phyloP scores from a whole-genome alignment of 2,329 filamentous ascomycete genomes.

The Neonectria coccinea region DNA sequence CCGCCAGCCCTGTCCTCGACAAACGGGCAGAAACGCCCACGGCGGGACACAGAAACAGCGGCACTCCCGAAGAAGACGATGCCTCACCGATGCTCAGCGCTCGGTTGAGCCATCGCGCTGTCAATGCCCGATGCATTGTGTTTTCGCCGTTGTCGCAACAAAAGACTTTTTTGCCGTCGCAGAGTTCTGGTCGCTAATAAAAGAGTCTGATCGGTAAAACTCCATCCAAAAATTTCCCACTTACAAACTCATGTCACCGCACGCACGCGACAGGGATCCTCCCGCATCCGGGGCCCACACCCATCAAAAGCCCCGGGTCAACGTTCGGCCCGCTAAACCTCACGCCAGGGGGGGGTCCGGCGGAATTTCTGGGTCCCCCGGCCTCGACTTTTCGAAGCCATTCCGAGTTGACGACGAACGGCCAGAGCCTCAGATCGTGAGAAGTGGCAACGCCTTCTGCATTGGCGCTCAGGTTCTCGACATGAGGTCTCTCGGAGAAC shows the following conservation, averaged over 20 bases:
- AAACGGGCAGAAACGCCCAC: slow-evolving; percentile 45
- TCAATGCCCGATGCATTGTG: slow-evolving; percentile 59
- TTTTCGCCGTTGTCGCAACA: slow-evolving; percentile 24
- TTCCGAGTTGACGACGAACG: slow-evolving; percentile 31
- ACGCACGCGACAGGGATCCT: slow-evolving; percentile 24
- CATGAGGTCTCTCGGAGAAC: slow-evolving; percentile 67
- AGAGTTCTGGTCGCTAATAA: slow-evolving; percentile 33
- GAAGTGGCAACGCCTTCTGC: slow-evolving; percentile 36
- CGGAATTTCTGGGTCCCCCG: slow-evolving; percentile 44
- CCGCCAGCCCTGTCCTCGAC: slow-evolving; percentile 24
- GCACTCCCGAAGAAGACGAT: slow-evolving; percentile 53
- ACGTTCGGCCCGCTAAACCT: slow-evolving; percentile 44
- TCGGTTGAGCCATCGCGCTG: slow-evolving; percentile 57
- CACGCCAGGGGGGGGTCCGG: slow-evolving; percentile 42
- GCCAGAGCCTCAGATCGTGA: slow-evolving; percentile 26
- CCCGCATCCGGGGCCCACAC: slow-evolving; percentile 25
- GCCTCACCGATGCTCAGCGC: slow-evolving; percentile 57
- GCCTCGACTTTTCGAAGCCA: slow-evolving; percentile 45
- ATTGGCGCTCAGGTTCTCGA: slow-evolving; percentile 39
- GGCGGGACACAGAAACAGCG: slow-evolving; percentile 62
- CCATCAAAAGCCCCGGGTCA: slow-evolving; percentile 40
- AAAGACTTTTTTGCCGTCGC: background rate
- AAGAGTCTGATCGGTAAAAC: background rate
- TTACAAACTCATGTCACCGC: slow-evolving; percentile 23
- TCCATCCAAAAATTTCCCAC: slow-evolving; percentile 42